Evolutionary conservation across 2,329 filamentous ascomycete genomes (phyloP).

Genomic region (Nannizziopsis arthrosporioides): DNA sequence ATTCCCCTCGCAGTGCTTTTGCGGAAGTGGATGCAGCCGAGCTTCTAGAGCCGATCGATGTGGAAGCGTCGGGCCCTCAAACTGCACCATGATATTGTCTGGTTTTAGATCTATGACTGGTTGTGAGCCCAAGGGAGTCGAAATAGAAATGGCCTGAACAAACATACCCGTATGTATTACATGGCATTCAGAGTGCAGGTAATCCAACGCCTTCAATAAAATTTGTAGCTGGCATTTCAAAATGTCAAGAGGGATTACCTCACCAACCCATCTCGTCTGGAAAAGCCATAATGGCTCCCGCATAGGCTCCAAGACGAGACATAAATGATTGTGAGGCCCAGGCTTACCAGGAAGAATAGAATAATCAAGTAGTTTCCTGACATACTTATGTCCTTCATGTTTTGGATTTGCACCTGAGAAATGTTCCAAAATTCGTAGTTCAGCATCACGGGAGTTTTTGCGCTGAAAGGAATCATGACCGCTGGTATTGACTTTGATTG

Average conservation of each 20-base stretch:
- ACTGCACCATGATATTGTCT: conserved; percentile 32
- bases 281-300: conserved; percentile 28
- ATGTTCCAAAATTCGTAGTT: conserved; percentile 3
- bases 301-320: conserved; percentile 29
- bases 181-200: conserved; percentile 34
- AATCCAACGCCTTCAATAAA: conserved; percentile 32
- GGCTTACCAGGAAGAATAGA: conserved; percentile 20
- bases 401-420: conserved; percentile 19
- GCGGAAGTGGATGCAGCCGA: conserved; percentile 21
- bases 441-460: conserved; percentile 3
- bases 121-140: background rate
- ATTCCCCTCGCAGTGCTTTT: conserved; percentile 19
- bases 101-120: conserved; percentile 29
- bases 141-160: conserved; percentile 3
- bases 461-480: conserved; percentile 4
- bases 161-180: conserved; percentile 34
- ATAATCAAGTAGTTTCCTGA: conserved; percentile 24
- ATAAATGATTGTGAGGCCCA: conserved; percentile 19
- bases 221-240: conserved; percentile 27
- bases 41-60: conserved; percentile 21
- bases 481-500: conserved; percentile 25
- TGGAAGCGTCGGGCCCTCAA: conserved; percentile 21
- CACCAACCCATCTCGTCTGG: conserved; percentile 18
- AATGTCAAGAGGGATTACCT: conserved; percentile 22
- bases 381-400: conserved; percentile 24